Evolutionary conservation across 306 rosid species (phyloP).

Genomic region (Prunus padus): DNA sequence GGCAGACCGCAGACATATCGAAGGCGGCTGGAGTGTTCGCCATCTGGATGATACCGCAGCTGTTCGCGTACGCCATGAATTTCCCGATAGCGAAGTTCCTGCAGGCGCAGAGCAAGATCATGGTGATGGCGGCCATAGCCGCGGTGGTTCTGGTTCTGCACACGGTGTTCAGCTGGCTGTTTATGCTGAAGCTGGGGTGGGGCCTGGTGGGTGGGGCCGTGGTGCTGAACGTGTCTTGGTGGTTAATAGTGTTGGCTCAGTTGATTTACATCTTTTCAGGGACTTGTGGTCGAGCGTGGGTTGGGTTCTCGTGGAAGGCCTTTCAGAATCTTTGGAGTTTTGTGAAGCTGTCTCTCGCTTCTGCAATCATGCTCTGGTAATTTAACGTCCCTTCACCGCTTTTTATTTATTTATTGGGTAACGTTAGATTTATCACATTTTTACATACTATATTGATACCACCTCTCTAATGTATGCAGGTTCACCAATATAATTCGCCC

Average conservation of each 20-base stretch:
- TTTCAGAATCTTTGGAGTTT: conserved; percentile 70
- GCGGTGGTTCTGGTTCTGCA: conserved; percentile 57
- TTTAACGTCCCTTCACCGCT: background rate
- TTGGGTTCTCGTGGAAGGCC: conserved; percentile 67
- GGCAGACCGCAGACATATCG: conserved; percentile 63
- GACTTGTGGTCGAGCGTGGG: conserved; percentile 69
- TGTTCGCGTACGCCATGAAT: conserved; percentile 76
- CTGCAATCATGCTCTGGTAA: conserved; percentile 87
- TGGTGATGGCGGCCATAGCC: conserved; percentile 80
- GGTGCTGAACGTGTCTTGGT: conserved; percentile 72
- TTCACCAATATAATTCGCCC: no score
- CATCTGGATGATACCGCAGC: conserved; percentile 85
- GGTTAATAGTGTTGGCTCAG: conserved; percentile 67
- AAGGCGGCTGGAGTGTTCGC: conserved; percentile 72
- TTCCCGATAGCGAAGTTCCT: conserved; percentile 77
- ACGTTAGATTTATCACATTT: no score
- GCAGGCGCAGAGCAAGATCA: conserved; percentile 86
- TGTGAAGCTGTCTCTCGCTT: conserved; percentile 66
- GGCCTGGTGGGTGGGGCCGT: conserved; percentile 75
- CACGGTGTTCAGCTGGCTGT: conserved; percentile 64
- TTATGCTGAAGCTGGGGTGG: conserved; percentile 62
- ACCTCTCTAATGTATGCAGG: no score
- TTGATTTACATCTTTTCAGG: conserved; percentile 55
- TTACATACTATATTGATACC: no score
- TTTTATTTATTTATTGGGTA: no score